phyloP scores from a whole-genome alignment of 306 rosid genomes.

The Aeschynomene evenia region DNA sequence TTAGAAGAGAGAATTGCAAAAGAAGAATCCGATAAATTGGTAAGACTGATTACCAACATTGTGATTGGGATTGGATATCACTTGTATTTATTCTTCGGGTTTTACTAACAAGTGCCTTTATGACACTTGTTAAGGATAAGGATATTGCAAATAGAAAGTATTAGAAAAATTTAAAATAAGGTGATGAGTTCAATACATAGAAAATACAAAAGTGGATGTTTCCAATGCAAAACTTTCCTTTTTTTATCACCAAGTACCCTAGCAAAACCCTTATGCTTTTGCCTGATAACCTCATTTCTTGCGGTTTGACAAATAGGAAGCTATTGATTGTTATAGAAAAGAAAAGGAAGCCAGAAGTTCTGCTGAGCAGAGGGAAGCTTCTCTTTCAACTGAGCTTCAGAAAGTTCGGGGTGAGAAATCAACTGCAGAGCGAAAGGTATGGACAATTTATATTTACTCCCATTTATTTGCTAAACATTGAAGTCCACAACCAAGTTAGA shows the following conservation, averaged over 20 bases:
- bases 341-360: constrained; percentile 74
- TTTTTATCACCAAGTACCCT: too few relatives aligned
- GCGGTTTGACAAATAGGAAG: constrained; percentile 52
- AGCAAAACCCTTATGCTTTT: too few relatives aligned
- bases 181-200: too few relatives aligned
- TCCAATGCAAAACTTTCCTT: too few relatives aligned
- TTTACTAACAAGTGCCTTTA: too few relatives aligned
- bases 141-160: too few relatives aligned
- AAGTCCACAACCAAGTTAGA: too few relatives aligned
- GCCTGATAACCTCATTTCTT: neutral
- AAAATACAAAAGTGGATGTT: too few relatives aligned
- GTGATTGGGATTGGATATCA: constrained; percentile 24
- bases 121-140: too few relatives aligned
- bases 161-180: too few relatives aligned
- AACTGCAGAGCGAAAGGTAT: constrained; percentile 69
- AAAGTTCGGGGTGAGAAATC: constrained; percentile 61
- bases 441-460: neutral
- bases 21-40: constrained; percentile 76
- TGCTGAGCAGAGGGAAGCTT: constrained; percentile 45
- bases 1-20: constrained; percentile 59
- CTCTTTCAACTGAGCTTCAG: constrained; percentile 61
- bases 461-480: neutral
- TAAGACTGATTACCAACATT: constrained; percentile 29
- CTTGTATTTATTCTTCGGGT: neutral
- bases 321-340: constrained; percentile 51